Evolutionary conservation across 495 filamentous ascomycete genomes (phyloP).

Genomic region (Apodospora peruviana): DNA sequence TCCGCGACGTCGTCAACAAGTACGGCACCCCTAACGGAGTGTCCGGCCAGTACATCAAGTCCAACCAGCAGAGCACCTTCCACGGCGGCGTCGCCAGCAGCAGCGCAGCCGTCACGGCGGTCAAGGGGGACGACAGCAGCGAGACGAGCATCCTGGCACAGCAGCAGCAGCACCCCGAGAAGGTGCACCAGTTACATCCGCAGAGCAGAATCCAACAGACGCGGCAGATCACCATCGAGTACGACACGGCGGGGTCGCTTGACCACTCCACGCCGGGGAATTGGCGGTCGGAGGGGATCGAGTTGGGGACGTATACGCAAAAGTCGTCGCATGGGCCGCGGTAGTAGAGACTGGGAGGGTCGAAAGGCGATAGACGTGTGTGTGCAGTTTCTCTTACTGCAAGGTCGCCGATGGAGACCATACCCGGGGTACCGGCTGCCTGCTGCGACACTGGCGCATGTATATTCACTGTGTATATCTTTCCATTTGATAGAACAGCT

Average conservation of each 20-base stretch:
- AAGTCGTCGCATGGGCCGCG: too few relatives aligned
- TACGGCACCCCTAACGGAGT: background rate
- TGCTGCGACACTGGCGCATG: too few relatives aligned
- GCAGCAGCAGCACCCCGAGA: background rate
- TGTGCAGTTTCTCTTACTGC: too few relatives aligned
- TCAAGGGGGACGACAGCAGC: background rate
- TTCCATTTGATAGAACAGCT: too few relatives aligned
- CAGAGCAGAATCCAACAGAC: slow-evolving; percentile 1
- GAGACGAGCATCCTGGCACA: background rate
- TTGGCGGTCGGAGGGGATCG: background rate
- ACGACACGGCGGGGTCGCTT: background rate
- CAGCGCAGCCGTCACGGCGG: background rate
- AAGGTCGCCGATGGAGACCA: too few relatives aligned
- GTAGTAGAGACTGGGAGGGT: too few relatives aligned
- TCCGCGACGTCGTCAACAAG: background rate
- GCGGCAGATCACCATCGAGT: slow-evolving; percentile 1
- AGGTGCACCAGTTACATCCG: too few relatives aligned
- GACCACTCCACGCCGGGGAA: background rate
- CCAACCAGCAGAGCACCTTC: slow-evolving; percentile 1
- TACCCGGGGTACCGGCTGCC: too few relatives aligned
- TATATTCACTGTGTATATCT: too few relatives aligned
- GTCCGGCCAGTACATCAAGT: background rate
- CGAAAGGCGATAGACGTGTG: too few relatives aligned
- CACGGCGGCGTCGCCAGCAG: background rate
- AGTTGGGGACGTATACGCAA: too few relatives aligned